phyloP scores from a whole-genome alignment of 306 rosid genomes.

The Cajanus cajan region DNA sequence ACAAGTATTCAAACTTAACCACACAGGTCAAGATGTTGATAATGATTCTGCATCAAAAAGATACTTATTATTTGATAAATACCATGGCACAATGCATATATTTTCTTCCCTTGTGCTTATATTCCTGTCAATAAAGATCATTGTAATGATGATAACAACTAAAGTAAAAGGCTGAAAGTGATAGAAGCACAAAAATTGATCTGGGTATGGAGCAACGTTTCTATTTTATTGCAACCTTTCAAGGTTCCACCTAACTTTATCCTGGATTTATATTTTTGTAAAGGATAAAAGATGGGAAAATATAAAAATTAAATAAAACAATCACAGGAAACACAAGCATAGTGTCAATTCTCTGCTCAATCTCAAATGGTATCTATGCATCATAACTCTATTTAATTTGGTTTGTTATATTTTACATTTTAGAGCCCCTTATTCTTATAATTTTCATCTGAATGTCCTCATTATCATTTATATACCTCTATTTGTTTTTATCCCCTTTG shows the following conservation, averaged over 20 bases:
- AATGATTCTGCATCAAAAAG: slow-evolving; percentile 25
- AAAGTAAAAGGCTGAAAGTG: slow-evolving; percentile 38
- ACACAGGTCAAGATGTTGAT: slow-evolving; percentile 15
- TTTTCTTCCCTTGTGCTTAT: slow-evolving; percentile 23
- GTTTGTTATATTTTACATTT: slow-evolving; percentile 10
- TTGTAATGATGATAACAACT: slow-evolving; percentile 20
- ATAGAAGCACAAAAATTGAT: slow-evolving; percentile 28
- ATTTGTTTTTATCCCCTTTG: neutral
- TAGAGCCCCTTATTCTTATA: neutral
- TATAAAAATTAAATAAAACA: neutral
- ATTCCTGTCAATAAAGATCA: slow-evolving; percentile 24
- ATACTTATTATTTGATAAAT: neutral
- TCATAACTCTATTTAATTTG: neutral
- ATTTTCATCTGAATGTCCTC: slow-evolving; percentile 12
- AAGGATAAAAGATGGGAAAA: neutral
- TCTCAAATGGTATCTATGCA: neutral
- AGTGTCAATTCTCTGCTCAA: slow-evolving; percentile 11
- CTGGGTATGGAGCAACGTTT: slow-evolving; percentile 18
- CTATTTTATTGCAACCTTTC: slow-evolving; percentile 32
- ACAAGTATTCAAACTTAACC: slow-evolving; percentile 15
- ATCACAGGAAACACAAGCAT: slow-evolving; percentile 5
- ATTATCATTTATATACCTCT: neutral
- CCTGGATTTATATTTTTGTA: slow-evolving; percentile 16
- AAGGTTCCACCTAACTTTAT: slow-evolving; percentile 36
- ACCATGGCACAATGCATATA: neutral